phyloP scores from a whole-genome alignment of 2,329 filamentous ascomycete species.

The Aureobasidium sp. region DNA sequence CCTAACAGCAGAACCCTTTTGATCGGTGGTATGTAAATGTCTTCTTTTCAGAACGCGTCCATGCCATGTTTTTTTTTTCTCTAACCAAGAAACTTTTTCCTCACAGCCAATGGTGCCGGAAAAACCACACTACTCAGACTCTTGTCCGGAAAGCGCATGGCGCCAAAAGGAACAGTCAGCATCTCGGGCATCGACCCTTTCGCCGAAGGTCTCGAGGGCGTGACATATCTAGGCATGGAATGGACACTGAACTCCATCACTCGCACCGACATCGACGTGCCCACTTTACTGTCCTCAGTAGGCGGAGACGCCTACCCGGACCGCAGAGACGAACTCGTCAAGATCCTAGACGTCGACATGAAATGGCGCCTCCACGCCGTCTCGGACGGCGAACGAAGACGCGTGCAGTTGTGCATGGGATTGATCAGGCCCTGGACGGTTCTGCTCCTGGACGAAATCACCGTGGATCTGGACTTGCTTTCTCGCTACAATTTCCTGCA shows the following conservation, averaged over 20 bases:
- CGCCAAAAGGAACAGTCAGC: conserved; percentile 65
- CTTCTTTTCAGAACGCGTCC: neutral
- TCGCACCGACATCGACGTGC: conserved; percentile 86
- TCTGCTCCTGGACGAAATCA: conserved; percentile 89
- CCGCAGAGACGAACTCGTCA: conserved; percentile 78
- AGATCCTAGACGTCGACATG: conserved; percentile 85
- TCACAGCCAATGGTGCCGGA: conserved; percentile 78
- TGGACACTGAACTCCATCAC: conserved; percentile 98
- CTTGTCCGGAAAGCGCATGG: conserved; percentile 88
- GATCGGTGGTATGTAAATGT: conserved; percentile 62
- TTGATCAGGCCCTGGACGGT: conserved; percentile 86
- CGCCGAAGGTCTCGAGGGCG: conserved; percentile 79
- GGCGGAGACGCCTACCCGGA: conserved; percentile 77
- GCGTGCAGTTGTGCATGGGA: conserved; percentile 95
- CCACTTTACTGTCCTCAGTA: conserved; percentile 74
- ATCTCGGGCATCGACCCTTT: conserved; percentile 88
- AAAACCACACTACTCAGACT: conserved; percentile 96
- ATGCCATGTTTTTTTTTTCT: neutral
- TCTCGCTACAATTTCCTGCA: conserved; percentile 75
- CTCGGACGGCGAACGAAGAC: conserved; percentile 80
- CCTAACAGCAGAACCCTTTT: conserved; percentile 79
- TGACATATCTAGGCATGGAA: conserved; percentile 94
- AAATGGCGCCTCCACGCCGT: conserved; percentile 95
- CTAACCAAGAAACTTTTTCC: no score
- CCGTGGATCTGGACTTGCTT: conserved; percentile 88